Evolutionary conservation across 83 land plant genomes (phyloP), one percentile per base, ranked within the genome.

Genomic region (Diphasiastrum complanatum): DNA sequence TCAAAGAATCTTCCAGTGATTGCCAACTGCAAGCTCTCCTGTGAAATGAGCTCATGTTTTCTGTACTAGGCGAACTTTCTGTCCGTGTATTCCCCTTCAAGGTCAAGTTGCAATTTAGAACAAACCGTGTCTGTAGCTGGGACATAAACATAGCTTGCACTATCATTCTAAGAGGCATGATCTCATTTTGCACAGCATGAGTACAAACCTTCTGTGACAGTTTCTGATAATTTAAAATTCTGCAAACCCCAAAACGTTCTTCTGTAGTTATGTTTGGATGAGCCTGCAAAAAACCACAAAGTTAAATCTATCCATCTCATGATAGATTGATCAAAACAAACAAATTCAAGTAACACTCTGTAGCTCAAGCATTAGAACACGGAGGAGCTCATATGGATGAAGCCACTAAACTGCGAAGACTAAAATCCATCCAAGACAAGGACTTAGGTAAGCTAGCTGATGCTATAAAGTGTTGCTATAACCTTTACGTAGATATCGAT

Each of bases 401-500:
- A 41, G 12, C 45, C 45, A 14, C n/a, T 14, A 14, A 18, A 14
- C 12, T 41, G 1, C 0, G 18, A 14, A 41, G 45, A 14, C n/a
- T 41, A n/a, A 41, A 41, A 41, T 14, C 45, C n/a, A 41, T 18
- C 45, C n/a, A 38, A 18, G 18, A 41, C 45, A 41, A 14, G 0
- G 45, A 41, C 14, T 8, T 8, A 38, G 14, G 43, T 38, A 8
- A 8, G 8, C 14, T 8, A 38, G 12, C 43, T 14, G 8, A 38
- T 14, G 0, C n/a, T 18, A 14, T 41, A 41, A 41, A 41, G 45
- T 18, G 18, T 14, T 14, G 45, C 12, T 41, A 0, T 41, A 14
- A 41, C 59, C 34, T 55, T 55, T 10, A 55, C n/a, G 59, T 27
- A 55, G 11, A 30, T 55, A 32, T 55, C 35, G 19, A 55, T 32